Evolutionary conservation across 257 asterid genomes (phyloP).

Genomic region (Solanum etuberosum): DNA sequence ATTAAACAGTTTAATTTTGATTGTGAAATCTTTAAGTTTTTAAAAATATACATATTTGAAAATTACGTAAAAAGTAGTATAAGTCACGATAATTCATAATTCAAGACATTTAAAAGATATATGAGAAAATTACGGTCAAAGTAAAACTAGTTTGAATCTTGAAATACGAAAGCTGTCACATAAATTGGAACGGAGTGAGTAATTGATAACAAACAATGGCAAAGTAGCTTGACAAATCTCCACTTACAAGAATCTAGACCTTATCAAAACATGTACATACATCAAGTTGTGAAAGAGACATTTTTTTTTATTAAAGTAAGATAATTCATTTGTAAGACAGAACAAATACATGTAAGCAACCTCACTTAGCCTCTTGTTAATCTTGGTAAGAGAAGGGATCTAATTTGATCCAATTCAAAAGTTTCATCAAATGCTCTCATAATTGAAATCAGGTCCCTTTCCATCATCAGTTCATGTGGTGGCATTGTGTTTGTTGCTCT

Average conservation of each 20-base stretch:
- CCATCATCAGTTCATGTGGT: background rate
- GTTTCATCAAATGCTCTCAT: constrained; percentile 25
- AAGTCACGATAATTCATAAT: too few relatives aligned
- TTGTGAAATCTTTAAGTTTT: too few relatives aligned
- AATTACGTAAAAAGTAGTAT: too few relatives aligned
- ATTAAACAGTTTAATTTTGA: too few relatives aligned
- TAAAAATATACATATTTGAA: too few relatives aligned
- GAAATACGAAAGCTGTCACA: background rate
- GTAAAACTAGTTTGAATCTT: background rate
- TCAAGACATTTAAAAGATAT: background rate
- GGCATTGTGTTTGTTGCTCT: background rate
- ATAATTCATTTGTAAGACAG: background rate
- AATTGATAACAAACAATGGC: background rate
- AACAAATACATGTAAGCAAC: background rate
- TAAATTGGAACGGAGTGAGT: background rate
- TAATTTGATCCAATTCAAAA: constrained; percentile 5
- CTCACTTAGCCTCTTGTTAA: background rate
- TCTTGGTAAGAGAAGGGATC: background rate
- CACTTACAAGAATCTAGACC: background rate
- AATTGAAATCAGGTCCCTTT: background rate
- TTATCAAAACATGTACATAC: background rate
- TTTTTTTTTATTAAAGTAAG: background rate
- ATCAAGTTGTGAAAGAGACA: background rate
- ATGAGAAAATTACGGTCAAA: background rate
- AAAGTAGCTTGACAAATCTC: background rate